Base-by-base conservation (phyloP, 1,284 basidiomycete species). In the Ganoderma sinense region DNA sequence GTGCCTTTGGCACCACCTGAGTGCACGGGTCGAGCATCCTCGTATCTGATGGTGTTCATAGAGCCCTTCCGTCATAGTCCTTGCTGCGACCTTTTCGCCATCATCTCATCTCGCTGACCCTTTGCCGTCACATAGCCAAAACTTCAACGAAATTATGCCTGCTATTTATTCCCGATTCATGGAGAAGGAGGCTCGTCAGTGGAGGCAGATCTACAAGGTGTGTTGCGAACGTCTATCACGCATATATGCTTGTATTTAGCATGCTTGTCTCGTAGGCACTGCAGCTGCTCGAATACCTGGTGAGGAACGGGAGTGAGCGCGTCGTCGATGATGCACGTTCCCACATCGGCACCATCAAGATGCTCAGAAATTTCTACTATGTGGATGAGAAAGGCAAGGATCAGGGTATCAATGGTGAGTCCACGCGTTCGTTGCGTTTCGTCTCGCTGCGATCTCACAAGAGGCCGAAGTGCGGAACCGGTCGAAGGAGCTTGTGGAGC, bases 131-230 rank as follows among this genome's bases (percentile, higher is more conserved):
- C 29, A 53, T 78, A 97, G 95, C 84, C 96, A 97, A 85, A 91
- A 97, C 76, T 99, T 99, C 84, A 99, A 99, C 82, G 98, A 99
- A 85, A 97, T 99, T 79, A 99, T 99, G 97, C 97, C 98, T 2
- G 93, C 92, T 78, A 98, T 99, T 77, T 99, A 98, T 82, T 88
- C 92, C 4, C 90, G 95, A 33, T 96, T 96, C 82, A 97, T 97
- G 95, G 95, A 97, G 82, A 99, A 98, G 84, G 98, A 99, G 82
- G 98, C 98, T 0, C 87, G 94, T 39, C 96, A 99, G 80, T 99
- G 97, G 97, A 88, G 97, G 53, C 97, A 99, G 83, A 99, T 99
- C 73, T 99, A 99, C 89, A 99, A 99, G 87, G 95, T 92, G 51
- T 3, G 81, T 70, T 53, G 5, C 5, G 16, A 14, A n/a, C 26